phyloP scores from a whole-genome alignment of 106 monocot genomes.

The Triglochin maritima region DNA sequence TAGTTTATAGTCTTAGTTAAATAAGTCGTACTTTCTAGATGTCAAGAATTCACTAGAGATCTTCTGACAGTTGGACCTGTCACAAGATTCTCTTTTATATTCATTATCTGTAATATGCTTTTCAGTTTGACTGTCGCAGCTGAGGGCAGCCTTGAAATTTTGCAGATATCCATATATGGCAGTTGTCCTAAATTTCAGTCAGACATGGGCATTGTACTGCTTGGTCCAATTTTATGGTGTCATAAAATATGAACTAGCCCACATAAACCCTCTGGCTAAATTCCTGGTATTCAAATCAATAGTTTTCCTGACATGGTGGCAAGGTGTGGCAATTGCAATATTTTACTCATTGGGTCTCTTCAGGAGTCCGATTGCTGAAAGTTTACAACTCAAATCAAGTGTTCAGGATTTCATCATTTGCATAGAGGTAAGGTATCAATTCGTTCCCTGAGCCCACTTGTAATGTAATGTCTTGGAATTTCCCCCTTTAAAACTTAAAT shows the following conservation, averaged over 20 bases:
- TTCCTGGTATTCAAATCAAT: constrained; percentile 87
- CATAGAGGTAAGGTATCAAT: constrained; percentile 98
- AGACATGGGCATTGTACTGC: constrained; percentile 92
- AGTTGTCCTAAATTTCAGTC: constrained; percentile 87
- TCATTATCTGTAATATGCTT: too few relatives aligned
- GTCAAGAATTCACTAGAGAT: too few relatives aligned
- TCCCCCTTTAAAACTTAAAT: too few relatives aligned
- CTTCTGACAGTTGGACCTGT: too few relatives aligned
- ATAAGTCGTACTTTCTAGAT: too few relatives aligned
- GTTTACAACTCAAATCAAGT: constrained; percentile 71
- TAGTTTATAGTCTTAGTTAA: too few relatives aligned
- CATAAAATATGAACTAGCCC: constrained; percentile 69
- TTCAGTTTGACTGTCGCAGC: too few relatives aligned
- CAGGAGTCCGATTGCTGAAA: constrained; percentile 76
- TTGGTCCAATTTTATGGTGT: constrained; percentile 78
- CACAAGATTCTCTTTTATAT: too few relatives aligned
- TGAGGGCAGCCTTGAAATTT: background rate
- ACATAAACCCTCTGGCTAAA: constrained; percentile 77
- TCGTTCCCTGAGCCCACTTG: background rate
- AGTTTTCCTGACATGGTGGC: constrained; percentile 98
- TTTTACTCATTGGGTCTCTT: constrained; percentile 63
- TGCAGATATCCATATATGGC: constrained; percentile 87
- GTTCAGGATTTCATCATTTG: constrained; percentile 96
- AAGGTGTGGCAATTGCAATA: constrained; percentile 84
- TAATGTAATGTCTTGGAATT: background rate